A percentile compares a stretch with the other conserved stretches of the same genome.
Conservation (phyloP, 768 basidiomycete genomes). For the Imleria badia region DNA sequence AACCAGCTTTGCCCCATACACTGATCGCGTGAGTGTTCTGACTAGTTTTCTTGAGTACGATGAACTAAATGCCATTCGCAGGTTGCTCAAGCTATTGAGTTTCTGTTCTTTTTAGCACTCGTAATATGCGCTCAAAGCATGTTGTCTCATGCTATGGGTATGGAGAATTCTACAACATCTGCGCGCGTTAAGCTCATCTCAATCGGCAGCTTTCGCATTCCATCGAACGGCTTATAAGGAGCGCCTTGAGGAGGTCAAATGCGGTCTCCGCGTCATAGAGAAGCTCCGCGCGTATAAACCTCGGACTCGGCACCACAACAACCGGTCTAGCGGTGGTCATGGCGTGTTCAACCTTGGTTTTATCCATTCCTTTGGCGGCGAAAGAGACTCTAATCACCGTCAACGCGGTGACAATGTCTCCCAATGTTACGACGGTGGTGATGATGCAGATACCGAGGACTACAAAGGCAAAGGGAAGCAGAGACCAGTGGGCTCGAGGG, state of each 20-base stretch:
- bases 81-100: constrained; percentile 65
- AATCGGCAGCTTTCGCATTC: constrained; percentile 59
- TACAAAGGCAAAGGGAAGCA: constrained; percentile 33
- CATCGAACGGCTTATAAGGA: constrained; percentile 77
- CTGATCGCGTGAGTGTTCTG: constrained; percentile 46
- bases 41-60: neutral
- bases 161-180: neutral
- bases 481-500: constrained; percentile 6
- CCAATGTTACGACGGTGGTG: constrained; percentile 28
- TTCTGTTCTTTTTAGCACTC: constrained; percentile 73
- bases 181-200: neutral
- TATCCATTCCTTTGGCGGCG: constrained; percentile 38
- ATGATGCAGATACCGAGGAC: constrained; percentile 32
- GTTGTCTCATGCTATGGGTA: constrained; percentile 65
- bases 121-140: constrained; percentile 64
- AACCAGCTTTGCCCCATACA: constrained; percentile 59
- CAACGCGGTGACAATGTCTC: constrained; percentile 25
- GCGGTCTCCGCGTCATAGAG: constrained; percentile 60
- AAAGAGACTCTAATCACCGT: constrained; percentile 42
- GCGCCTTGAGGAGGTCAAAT: constrained; percentile 57
- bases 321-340: constrained; percentile 38
- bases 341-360: constrained; percentile 39
- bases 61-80: constrained; percentile 22
- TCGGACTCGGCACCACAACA: constrained; percentile 29
- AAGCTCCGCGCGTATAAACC: constrained; percentile 66